Base-by-base conservation (phyloP, 495 filamentous ascomycete genomes). In the Tuber indicum region DNA sequence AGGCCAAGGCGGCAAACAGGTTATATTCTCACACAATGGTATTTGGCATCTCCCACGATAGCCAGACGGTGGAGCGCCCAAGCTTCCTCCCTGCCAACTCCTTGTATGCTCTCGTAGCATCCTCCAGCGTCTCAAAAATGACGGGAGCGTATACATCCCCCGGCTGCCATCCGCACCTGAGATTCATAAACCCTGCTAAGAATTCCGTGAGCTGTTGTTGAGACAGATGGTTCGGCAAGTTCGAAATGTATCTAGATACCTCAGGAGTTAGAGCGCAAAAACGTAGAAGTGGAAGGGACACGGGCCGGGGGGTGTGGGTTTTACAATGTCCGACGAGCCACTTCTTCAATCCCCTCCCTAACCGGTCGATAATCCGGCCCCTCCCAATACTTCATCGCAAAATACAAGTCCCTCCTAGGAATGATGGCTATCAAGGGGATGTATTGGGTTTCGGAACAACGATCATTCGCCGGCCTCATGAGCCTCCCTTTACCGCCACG, bases 321-420 rank as follows among this genome's bases (percentile, higher is more conserved):
- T 26, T 66, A 66, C 58, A 66, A 32, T 66, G 58, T 66, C 58
- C 58, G 58, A 32, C 26, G 58, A 66, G 58, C 58, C 58, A 16
- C 58, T 66, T 26, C 58, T 66, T 66, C 58, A 66, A 66, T 66
- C 12, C n/a, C 26, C 32, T 66, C 58, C 26, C 58, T 66, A 66
- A 66, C 26, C 12, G 3, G n/a, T 32, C 9, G 58, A 17, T 66
- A 66, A 32, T 17, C 14, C 58, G n/a, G n/a, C 16, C 32, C 10
- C 26, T 66, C 58, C 58, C 58, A 66, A 66, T 66, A 66, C n/a
- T 14, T 66, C 58, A 66, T 66, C 26, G 58, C 58, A 66, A 66
- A 66, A 32, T 32, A 66, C 58, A 66, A 66, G n/a, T 66, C 58
- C 58, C 58, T 66, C 58, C n/a, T 66, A 17, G 58, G 58, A n/a